Evolutionary conservation across 2,329 filamentous ascomycete species (phyloP), one percentile per base, ranked within the genome.

Genomic region (Penicillium sp.): DNA sequence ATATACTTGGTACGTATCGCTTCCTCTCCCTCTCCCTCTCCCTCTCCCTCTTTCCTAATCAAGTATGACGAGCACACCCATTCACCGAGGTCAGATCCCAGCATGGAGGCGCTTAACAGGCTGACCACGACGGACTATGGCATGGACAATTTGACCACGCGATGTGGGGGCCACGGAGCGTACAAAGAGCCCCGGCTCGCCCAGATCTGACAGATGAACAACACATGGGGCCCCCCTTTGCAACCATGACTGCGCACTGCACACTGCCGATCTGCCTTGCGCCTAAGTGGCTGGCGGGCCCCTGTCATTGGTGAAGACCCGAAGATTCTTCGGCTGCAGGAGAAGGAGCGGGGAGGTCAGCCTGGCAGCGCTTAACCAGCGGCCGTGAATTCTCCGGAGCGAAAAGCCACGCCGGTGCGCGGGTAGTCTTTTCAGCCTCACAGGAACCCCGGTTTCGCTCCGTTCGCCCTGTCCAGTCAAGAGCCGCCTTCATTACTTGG

Each of bases 351-450:
- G 32, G 13, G 15, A 19, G 26, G 32, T 17, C 26, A 8, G 37
- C 33, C 28, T 30, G 37, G 40, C 47, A 34, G 53, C 53, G 53
- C 51, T 53, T 54, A 56, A 53, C 47, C 39, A 54, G n/a, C 45
- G 51, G 53, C 31, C 46, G 28, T 47, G 43, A 51, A 54, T 48
- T 44, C 47, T 48, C 49, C 51, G 49, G 35, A 42, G 25, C 32
- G 30, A 36, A 43, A 43, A 45, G 43, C 46, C 44, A 45, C 43
- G 46, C 48, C 48, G 43, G 48, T 48, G 33, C 42, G 38, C n/a
- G 21, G 27, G 14, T 16, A 16, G 33, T 34, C 21, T 40, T 45
- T 44, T 54, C 53, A 56, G 53, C 53, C 53, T 56, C 53, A 39
- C 21, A 18, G 34, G n/a, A n/a, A 25, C 28, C 28, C 23, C 35